Conservation (phyloP, 306 rosid genomes). For the Pterocarpus macrocarpus region DNA sequence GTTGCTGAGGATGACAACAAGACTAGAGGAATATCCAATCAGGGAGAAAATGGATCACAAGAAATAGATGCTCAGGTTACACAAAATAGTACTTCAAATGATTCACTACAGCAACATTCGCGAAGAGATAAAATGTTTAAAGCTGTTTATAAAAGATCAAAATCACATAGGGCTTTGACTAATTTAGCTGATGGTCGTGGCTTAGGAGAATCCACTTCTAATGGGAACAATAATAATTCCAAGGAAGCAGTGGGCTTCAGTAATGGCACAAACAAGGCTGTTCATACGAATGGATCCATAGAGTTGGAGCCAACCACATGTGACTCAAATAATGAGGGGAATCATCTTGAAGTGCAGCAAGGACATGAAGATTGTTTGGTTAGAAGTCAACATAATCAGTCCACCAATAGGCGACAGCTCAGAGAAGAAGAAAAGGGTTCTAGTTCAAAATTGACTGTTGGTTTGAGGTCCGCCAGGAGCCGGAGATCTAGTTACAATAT, state of each 20-base stretch:
- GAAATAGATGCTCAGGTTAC: constrained; percentile 56
- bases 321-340: constrained; percentile 53
- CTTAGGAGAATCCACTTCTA: constrained; percentile 68
- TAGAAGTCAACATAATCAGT: constrained; percentile 58
- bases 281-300: constrained; percentile 56
- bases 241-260: constrained; percentile 52
- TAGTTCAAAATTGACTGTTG: constrained; percentile 77
- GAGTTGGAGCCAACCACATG: constrained; percentile 58
- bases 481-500: constrained; percentile 68
- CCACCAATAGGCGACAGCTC: constrained; percentile 56
- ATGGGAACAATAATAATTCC: constrained; percentile 59
- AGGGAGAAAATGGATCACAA: constrained; percentile 56
- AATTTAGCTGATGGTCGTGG: constrained; percentile 62
- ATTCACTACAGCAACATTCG: constrained; percentile 54
- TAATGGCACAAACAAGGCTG: constrained; percentile 61
- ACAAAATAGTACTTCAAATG: constrained; percentile 53
- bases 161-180: constrained; percentile 64
- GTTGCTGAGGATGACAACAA: constrained; percentile 52
- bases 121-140: constrained; percentile 72
- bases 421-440: constrained; percentile 72
- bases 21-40: constrained; percentile 52
- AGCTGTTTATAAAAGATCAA: constrained; percentile 85
- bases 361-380: constrained; percentile 58
- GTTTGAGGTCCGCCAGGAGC: constrained; percentile 87
- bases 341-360: constrained; percentile 55